These are phyloP conservation scores for Backusella circina DNA, from an alignment of 192 early-diverging fungal genomes.

Conservation along the genomic window DNA sequence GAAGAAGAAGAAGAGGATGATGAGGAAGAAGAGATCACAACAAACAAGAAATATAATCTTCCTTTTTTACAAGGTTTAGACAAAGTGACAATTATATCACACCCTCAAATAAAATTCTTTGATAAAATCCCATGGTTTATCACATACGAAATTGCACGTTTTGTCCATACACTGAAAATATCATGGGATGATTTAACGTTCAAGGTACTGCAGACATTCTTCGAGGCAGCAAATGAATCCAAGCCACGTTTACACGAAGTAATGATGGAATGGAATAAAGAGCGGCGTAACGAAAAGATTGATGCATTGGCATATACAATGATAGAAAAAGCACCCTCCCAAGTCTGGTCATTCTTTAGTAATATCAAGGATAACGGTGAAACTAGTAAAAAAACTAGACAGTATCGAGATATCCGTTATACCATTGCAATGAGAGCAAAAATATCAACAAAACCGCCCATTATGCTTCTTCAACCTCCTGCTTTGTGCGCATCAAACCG, in stretches of 20 bases:
- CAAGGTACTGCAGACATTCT: not conserved
- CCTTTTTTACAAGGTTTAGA: not conserved
- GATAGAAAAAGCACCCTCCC: not conserved
- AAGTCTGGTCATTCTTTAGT: not conserved
- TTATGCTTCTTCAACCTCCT: slow-evolving; percentile 12
- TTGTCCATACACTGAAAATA: not conserved
- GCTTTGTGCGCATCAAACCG: slow-evolving; percentile 19
- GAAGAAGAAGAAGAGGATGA: not conserved
- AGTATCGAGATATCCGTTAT: not conserved
- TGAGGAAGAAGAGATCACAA: not conserved
- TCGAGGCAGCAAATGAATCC: not conserved
- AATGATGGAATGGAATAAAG: slow-evolving; percentile 11
- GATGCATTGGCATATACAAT: not conserved
- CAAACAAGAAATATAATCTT: not conserved
- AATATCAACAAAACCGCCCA: not conserved
- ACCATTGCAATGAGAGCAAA: not conserved
- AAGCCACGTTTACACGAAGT: not conserved
- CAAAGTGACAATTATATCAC: not conserved
- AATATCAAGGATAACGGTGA: not conserved
- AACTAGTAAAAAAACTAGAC: not conserved
- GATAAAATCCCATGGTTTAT: not conserved
- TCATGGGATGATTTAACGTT: not conserved
- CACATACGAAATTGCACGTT: slow-evolving; percentile 10
- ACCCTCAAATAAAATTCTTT: not conserved
- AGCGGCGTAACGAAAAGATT: not conserved